Conservation (phyloP, 371 early-diverging fungal species). For the Syncephalastrum monosporum region DNA sequence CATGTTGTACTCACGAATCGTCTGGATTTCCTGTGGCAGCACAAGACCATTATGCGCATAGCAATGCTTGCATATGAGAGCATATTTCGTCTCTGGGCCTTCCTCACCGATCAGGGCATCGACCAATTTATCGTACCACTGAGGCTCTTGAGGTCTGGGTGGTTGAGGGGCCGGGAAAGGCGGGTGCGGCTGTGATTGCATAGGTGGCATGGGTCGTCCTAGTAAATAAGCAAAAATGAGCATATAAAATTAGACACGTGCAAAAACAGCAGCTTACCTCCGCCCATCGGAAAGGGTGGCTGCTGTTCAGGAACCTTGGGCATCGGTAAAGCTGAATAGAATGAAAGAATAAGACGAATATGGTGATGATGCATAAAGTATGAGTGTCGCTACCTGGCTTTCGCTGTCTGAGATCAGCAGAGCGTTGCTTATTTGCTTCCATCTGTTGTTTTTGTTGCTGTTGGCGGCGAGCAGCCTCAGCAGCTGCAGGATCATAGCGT, state of each 20-base stretch:
- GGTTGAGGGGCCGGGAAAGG: conserved; percentile 3
- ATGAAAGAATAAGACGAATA: too few relatives aligned
- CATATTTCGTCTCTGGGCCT: conserved; percentile 81
- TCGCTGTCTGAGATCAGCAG: conserved; percentile 9
- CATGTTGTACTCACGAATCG: conserved; percentile 51
- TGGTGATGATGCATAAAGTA: too few relatives aligned
- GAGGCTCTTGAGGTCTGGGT: conserved; percentile 12
- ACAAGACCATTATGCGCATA: conserved; percentile 90
- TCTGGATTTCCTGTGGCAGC: conserved; percentile 73
- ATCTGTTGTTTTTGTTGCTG: conserved; percentile 7
- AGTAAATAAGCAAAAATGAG: too few relatives aligned
- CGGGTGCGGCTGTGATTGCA: too few relatives aligned
- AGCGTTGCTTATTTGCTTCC: not conserved
- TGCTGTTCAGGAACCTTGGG: too few relatives aligned
- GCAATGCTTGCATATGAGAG: conserved; percentile 88
- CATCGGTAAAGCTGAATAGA: too few relatives aligned
- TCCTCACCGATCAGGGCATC: conserved; percentile 86
- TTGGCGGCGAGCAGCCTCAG: conserved; percentile 4
- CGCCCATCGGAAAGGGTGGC: too few relatives aligned
- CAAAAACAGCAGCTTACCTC: too few relatives aligned
- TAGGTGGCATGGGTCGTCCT: too few relatives aligned
- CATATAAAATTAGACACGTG: too few relatives aligned
- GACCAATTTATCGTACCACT: conserved; percentile 84
- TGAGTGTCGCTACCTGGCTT: conserved; percentile 12
- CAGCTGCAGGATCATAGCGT: conserved; percentile 41